phyloP scores from a whole-genome alignment of 495 filamentous ascomycete genomes.

The Daldinia caldariorum region DNA sequence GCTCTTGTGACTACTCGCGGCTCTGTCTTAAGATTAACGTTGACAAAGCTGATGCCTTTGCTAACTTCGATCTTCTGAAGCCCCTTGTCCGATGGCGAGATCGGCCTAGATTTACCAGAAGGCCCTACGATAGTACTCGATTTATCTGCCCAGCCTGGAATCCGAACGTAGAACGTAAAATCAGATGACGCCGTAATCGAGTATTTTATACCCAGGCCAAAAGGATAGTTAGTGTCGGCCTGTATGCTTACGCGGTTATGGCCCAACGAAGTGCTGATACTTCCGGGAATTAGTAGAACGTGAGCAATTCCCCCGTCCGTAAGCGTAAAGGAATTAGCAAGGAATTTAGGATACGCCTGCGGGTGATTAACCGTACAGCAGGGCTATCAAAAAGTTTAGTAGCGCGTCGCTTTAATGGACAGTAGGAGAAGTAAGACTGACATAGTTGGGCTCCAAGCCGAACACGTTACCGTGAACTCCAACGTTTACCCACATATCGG shows the following conservation, averaged over 20 bases:
- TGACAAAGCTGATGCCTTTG: conserved; percentile 47
- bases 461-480: conserved; percentile 56
- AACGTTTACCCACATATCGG: conserved; percentile 63
- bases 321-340: conserved; percentile 49
- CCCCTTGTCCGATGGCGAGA: conserved; percentile 45
- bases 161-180: conserved; percentile 63
- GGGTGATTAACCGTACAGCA: conserved; percentile 73
- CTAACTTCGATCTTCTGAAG: conserved; percentile 53
- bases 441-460: conserved; percentile 54
- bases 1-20: conserved; percentile 54
- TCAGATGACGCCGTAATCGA: conserved; percentile 53
- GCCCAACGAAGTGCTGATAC: conserved; percentile 45
- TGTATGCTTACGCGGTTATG: conserved; percentile 42
- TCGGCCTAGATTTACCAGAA: not conserved
- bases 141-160: conserved; percentile 58
- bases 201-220: conserved; percentile 59
- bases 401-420: not conserved
- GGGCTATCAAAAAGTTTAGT: conserved; percentile 49
- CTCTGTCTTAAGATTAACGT: conserved; percentile 45
- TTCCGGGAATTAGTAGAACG: conserved; percentile 53
- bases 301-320: conserved; percentile 56
- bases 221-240: conserved; percentile 63
- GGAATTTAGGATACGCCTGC: conserved; percentile 69
- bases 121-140: conserved; percentile 43
- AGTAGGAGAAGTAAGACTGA: conserved; percentile 31